These are phyloP conservation scores for Pleurotus djamor DNA, from an alignment of 768 basidiomycete genomes.

Conservation along the genomic window DNA sequence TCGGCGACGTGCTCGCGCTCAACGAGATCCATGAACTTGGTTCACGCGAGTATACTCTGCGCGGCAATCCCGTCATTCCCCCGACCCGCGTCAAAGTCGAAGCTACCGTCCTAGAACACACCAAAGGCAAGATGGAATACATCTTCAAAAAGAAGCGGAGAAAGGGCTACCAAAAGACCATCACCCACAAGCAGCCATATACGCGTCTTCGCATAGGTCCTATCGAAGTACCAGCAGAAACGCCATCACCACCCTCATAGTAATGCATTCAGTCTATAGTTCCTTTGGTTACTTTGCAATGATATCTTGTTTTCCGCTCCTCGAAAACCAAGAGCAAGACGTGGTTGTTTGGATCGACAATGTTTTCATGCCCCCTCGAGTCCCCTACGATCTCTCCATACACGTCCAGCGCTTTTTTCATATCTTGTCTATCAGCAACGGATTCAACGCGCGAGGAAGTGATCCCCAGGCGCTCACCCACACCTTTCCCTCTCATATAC, in stretches of 20 bases:
- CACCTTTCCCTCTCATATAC: too few relatives aligned
- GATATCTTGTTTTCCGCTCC: background rate
- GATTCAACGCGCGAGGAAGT: too few relatives aligned
- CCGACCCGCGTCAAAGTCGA: constrained; percentile 66
- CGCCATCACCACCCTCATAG: constrained; percentile 8
- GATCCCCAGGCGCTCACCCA: too few relatives aligned
- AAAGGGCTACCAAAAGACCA: constrained; percentile 96
- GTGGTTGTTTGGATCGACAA: too few relatives aligned
- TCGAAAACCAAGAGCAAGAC: too few relatives aligned
- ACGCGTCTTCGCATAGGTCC: constrained; percentile 92
- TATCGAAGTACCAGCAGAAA: constrained; percentile 46
- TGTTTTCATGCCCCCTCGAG: too few relatives aligned
- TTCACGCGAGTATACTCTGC: constrained; percentile 91
- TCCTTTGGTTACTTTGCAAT: constrained; percentile 13
- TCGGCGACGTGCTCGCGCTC: constrained; percentile 83
- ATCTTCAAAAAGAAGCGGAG: constrained; percentile 97
- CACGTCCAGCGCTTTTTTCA: too few relatives aligned
- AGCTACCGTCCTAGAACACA: constrained; percentile 96
- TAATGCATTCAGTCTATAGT: constrained; percentile 21
- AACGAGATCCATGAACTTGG: constrained; percentile 93
- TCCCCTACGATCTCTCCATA: too few relatives aligned
- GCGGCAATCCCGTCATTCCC: constrained; percentile 73
- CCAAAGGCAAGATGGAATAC: constrained; percentile 89
- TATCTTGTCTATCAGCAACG: too few relatives aligned
- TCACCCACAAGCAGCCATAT: constrained; percentile 91